Conservation (phyloP, 495 filamentous ascomycete genomes). For the Daldinia vernicosa region DNA sequence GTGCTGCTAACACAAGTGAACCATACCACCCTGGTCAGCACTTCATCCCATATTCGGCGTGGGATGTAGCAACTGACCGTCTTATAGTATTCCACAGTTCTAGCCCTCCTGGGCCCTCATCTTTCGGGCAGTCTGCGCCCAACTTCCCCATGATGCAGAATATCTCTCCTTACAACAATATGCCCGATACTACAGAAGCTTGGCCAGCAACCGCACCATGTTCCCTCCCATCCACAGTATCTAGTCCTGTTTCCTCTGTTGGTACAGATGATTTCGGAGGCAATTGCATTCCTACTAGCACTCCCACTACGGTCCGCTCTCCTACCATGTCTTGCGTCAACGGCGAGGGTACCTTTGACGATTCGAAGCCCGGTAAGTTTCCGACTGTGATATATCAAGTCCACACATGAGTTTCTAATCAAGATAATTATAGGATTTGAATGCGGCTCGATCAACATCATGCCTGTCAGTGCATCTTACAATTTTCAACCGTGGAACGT, state of each 20-base stretch:
- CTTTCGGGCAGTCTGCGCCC: conserved; percentile 34
- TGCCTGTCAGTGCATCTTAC: conserved; percentile 41
- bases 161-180: conserved; percentile 45
- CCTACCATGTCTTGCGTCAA: conserved; percentile 34
- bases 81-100: conserved; percentile 28
- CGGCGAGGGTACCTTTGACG: conserved; percentile 39
- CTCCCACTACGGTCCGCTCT: conserved; percentile 47
- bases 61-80: conserved; percentile 36
- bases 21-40: conserved; percentile 29
- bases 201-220: conserved; percentile 47
- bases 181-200: conserved; percentile 48
- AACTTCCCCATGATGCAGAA: conserved; percentile 40
- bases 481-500: conserved; percentile 44
- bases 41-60: background rate
- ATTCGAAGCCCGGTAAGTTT: conserved; percentile 44
- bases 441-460: conserved; percentile 36
- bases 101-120: conserved; percentile 23
- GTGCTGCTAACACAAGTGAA: conserved; percentile 12
- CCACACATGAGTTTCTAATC: conserved; percentile 18
- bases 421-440: conserved; percentile 41
- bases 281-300: conserved; percentile 51
- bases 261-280: conserved; percentile 50
- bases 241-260: conserved; percentile 54
- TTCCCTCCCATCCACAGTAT: conserved; percentile 50
- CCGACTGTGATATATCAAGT: background rate